phyloP scores from a whole-genome alignment of 768 basidiomycete genomes.

The Sarcodon sp. region DNA sequence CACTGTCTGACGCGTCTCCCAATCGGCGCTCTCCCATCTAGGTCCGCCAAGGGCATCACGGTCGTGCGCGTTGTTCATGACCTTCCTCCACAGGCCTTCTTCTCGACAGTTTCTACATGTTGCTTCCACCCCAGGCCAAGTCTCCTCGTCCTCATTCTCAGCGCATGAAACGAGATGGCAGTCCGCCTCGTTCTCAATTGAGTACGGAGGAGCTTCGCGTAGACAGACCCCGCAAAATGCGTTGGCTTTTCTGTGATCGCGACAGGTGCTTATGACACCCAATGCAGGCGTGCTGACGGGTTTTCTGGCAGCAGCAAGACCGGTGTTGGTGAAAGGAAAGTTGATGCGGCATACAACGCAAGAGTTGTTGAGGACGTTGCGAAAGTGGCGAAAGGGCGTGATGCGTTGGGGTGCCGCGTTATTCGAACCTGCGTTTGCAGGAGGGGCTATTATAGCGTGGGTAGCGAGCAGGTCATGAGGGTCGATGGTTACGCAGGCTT shows the following conservation, averaged over 20 bases:
- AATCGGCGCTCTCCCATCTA: slow-evolving; percentile 27
- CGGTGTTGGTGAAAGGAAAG: slow-evolving; percentile 32
- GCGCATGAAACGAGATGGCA: slow-evolving; percentile 29
- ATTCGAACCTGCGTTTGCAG: slow-evolving; percentile 13
- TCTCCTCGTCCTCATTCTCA: slow-evolving; percentile 64
- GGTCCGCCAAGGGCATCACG: slow-evolving; percentile 45
- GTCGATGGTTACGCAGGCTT: slow-evolving; percentile 49
- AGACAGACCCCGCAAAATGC: slow-evolving; percentile 57
- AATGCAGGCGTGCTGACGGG: slow-evolving; percentile 26
- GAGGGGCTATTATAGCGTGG: slow-evolving; percentile 28
- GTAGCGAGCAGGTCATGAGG: slow-evolving; percentile 42
- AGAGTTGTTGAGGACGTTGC: slow-evolving; percentile 35
- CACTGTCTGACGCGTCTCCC: slow-evolving; percentile 55
- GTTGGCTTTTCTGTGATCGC: slow-evolving; percentile 41
- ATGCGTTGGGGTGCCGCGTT: slow-evolving; percentile 10
- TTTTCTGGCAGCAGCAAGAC: slow-evolving; percentile 40
- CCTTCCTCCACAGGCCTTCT: slow-evolving; percentile 55
- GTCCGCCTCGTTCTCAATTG: slow-evolving; percentile 21
- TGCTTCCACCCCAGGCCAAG: slow-evolving; percentile 49
- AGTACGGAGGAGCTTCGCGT: slow-evolving; percentile 39
- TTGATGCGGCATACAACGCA: slow-evolving; percentile 67
- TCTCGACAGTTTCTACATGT: slow-evolving; percentile 57
- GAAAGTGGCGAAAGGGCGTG: slow-evolving; percentile 49
- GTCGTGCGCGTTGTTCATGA: slow-evolving; percentile 32
- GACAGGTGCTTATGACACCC: slow-evolving; percentile 38